Evolutionary conservation across 202 grass and related monocot species (phyloP), one percentile per base, ranked within the genome.

Genomic region (Digitaria exilis): DNA sequence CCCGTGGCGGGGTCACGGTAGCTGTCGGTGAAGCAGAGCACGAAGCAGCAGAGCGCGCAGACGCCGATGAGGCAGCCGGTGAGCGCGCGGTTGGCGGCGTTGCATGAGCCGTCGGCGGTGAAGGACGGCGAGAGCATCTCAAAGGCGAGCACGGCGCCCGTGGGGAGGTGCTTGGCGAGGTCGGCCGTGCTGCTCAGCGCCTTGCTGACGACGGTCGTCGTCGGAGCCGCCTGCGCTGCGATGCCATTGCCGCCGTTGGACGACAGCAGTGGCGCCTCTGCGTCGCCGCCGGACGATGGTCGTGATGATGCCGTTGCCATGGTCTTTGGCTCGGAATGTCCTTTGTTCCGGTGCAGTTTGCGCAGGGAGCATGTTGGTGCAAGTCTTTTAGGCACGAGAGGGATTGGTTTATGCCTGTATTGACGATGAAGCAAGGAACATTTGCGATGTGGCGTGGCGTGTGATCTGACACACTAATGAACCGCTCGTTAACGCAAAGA

Each of bases 11-110:
- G 30, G 75, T 88, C 94, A 65, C 66, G 67, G 88, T 84, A 89
- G 84, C 92, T 94, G 88, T 94, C 90, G 63, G 92, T 94, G 88
- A 94, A 89, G 86, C 71, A 89, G 84, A 92, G 84, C 24, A 92
- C 45, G 80, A 94, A 83, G 88, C 88, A 88, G 74, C 28, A 65
- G 67, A 92, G 46, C 7, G 77, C 65, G 65, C 89, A 88, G 9
- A 84, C 48, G 66, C 48, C 78, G 69, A 94, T 44, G 65, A 97
- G 94, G 86, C 76, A 83, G 16, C 55, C 68, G 3, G 90, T 88
- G 55, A 92, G 69, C 48, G 74, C 50, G 65, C 88, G 90, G 88
- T 87, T 92, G 22, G 80, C 63, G 28, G 46, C 29, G 12, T 13
- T 63, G 86, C 94, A 94, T 35, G 67, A 24, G 48, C 92, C 94